Evolutionary conservation across 1,284 basidiomycete species (phyloP), one percentile per base, ranked within the genome.

Genomic region (Sporisorium iseilematis-ciliati): DNA sequence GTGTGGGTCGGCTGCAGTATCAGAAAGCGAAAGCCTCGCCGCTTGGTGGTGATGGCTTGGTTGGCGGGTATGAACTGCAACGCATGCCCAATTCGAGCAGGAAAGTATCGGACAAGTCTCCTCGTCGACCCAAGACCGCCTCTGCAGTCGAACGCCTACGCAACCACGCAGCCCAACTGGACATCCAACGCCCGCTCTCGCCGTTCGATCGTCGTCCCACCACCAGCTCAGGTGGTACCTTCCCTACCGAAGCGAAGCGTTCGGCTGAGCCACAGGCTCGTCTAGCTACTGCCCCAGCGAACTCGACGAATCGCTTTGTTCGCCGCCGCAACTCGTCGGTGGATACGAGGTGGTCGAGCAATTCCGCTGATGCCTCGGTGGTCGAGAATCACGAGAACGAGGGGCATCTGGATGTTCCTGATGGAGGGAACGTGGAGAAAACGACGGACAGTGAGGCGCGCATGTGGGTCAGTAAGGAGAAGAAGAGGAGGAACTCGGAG

Each of bases 391-490:
- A 26, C 7, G 51, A 41, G 46, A 57, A n/a, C n/a, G n/a, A 57
- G 20, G 12, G 23, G 33, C 20, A 49, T 12, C 7, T 57, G 18
- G 52, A 12, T 3, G n/a, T 12, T 38, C 12, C 35, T 2, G 12
- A 3, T 3, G 14, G 16, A 14, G 35, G 1, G 4, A 23, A 48
- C 18, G 29, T 20, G 18, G 50, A 25, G 10, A 58, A 54, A 55
- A 68, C 59, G 16, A 54, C 59, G 3, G 65, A 68, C n/a, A 68
- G 65, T 56, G 59, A 68, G 50, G 59, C 54, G 16, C 59, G 53
- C 8, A 68, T 68, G 65, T 68, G 65, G 65, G 25, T 62, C 6
- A 62, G 38, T 45, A 40, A 49, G 51, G 10, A 33, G 31, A 7
- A 10, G 48, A 42, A 31, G 29, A 58, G 55, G 50, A 16, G 58